These are phyloP conservation scores for Xylariaceae sp. DNA, from an alignment of 2,329 filamentous ascomycete species.

Conservation along the genomic window DNA sequence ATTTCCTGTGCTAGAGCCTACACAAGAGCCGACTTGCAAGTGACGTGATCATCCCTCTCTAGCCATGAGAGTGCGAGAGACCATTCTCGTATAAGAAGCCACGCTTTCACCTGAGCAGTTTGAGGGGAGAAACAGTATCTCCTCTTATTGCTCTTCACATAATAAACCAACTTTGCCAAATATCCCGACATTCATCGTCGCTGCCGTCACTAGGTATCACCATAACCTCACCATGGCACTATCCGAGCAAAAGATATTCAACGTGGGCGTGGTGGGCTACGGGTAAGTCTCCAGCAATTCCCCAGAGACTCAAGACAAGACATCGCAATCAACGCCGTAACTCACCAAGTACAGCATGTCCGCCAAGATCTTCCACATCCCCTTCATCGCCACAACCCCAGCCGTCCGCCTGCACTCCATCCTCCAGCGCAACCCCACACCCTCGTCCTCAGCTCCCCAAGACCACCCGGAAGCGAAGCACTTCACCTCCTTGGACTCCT, in stretches of 20 bases:
- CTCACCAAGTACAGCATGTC: slow-evolving; percentile 42
- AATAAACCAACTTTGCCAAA: neutral
- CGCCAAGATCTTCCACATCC: slow-evolving; percentile 81
- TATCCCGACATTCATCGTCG: neutral
- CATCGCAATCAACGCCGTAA: neutral
- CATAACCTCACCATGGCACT: slow-evolving; percentile 7
- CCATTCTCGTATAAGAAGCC: neutral
- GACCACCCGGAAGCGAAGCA: slow-evolving; percentile 64
- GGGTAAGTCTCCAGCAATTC: slow-evolving; percentile 36
- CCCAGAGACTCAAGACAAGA: no score
- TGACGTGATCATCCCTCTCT: no score
- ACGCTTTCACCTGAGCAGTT: neutral
- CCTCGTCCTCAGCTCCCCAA: slow-evolving; percentile 60
- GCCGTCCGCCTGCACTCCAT: slow-evolving; percentile 67
- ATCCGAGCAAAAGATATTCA: slow-evolving; percentile 38
- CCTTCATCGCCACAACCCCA: slow-evolving; percentile 63
- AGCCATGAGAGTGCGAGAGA: neutral
- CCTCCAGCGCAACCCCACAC: slow-evolving; percentile 66
- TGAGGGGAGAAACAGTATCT: neutral
- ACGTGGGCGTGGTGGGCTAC: slow-evolving; percentile 50
- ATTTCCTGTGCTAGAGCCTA: neutral
- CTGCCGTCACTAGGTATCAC: neutral
- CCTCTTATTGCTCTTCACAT: neutral
- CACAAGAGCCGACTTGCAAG: no score
- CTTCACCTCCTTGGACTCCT: slow-evolving; percentile 57